Evolutionary conservation across 2,329 filamentous ascomycete species (phyloP), one percentile per base, ranked within the genome.

Genomic region (Trichophaea hybrida): DNA sequence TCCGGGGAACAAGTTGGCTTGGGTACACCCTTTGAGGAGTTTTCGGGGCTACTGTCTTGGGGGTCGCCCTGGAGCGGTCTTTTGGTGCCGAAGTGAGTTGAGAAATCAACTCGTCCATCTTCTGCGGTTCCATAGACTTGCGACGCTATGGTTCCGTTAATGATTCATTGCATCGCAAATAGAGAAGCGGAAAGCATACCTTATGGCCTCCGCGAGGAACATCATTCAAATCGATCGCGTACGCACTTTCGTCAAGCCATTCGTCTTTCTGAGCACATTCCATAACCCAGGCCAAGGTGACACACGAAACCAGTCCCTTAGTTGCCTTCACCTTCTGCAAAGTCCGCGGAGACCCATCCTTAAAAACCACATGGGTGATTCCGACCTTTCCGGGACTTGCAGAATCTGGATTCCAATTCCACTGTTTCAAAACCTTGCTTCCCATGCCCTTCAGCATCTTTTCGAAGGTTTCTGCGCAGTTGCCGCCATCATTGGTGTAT

Each of bases 331-430:
- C 84, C 72, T 89, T 94, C 69, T 94, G 84, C 65, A 95, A 73
- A 0, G 88, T 94, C 32, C 84, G 78, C 69, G 84, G 83, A 46
- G 83, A 83, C 50, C 89, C 89, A 69, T 94, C 89, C 71, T 94
- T 95, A 76, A 83, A 95, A 5, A 95, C 81, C 6, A 95, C 86
- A 69, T 95, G 89, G 0, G 88, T 94, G 67, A 94, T 87, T 4
- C 84, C 85, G 61, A 88, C 75, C 70, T 82, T 85, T 53, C 71
- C 73, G 57, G 58, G 62, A 58, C 65, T 67, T 17, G 48, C 59
- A 34, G 58, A 52, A 37, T 56, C 57, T 5, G 81, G 80, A 68
- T 84, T 84, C 84, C 86, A 90, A 49, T 75, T 75, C 88, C 88
- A 93, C 12, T 76, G 78, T 72, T 84, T 86, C 48, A 90, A 78